Evolutionary conservation across 2,329 filamentous ascomycete species (phyloP).

Genomic region (Hortaea werneckii): DNA sequence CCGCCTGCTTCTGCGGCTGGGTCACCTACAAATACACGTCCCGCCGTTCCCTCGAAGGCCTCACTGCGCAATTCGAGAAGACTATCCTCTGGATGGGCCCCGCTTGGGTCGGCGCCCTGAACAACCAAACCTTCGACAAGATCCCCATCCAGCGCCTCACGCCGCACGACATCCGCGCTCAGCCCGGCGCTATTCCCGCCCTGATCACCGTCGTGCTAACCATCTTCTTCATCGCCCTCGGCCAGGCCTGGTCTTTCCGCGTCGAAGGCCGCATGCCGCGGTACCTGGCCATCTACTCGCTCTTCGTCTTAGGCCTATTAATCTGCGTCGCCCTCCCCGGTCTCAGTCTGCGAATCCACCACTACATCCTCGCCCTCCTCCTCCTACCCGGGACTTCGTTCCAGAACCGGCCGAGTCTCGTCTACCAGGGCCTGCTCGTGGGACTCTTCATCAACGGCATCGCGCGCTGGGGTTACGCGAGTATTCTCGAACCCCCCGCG

Average conservation of each 20-base stretch:
- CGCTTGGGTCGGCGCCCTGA: constrained; percentile 82
- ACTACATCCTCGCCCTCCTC: constrained; percentile 83
- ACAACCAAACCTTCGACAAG: constrained; percentile 90
- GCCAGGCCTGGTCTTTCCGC: constrained; percentile 78
- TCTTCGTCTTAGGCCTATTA: constrained; percentile 57
- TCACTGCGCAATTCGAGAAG: constrained; percentile 82
- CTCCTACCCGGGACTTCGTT: constrained; percentile 80
- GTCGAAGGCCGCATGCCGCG: constrained; percentile 70
- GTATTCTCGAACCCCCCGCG: constrained; percentile 71
- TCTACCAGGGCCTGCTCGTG: constrained; percentile 83
- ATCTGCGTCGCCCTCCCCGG: constrained; percentile 62
- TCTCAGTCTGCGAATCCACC: constrained; percentile 79
- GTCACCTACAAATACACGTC: constrained; percentile 81
- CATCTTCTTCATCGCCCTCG: constrained; percentile 56
- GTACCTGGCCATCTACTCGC: constrained; percentile 67
- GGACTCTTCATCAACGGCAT: constrained; percentile 92
- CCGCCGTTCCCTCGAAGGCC: constrained; percentile 56
- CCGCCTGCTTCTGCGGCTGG: constrained; percentile 76
- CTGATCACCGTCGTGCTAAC: constrained; percentile 66
- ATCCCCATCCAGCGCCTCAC: constrained; percentile 93
- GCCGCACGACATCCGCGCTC: constrained; percentile 73
- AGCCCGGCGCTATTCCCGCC: constrained; percentile 79
- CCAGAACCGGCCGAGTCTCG: constrained; percentile 71
- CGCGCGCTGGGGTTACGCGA: constrained; percentile 86
- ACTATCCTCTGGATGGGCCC: constrained; percentile 80